These are phyloP conservation scores for Claviceps quebecensis DNA, from an alignment of 2,329 filamentous ascomycete species.

Conservation along the genomic window DNA sequence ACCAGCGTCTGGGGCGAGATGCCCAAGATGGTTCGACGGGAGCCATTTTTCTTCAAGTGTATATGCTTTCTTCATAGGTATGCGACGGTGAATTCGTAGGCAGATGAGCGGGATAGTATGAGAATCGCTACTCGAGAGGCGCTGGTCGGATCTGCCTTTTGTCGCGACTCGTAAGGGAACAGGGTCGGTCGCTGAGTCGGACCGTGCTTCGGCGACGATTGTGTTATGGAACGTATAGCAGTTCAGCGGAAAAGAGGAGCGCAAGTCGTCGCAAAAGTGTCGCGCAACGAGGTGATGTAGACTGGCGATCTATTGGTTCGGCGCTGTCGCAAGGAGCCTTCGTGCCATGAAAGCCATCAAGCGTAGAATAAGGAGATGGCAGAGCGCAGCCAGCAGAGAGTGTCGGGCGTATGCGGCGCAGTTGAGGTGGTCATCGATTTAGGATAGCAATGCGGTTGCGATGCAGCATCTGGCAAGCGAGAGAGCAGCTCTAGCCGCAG, in stretches of 20 bases:
- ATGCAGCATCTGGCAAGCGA: not conserved
- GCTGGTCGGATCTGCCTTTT: not conserved
- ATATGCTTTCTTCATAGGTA: conserved; percentile 11
- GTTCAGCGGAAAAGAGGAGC: not conserved
- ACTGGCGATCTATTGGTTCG: not conserved
- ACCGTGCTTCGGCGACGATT: conserved; percentile 1
- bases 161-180: conserved; percentile 4
- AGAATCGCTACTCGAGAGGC: not conserved
- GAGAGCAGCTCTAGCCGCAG: conserved; percentile 4
- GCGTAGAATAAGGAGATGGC: not conserved
- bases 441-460: conserved; percentile 2
- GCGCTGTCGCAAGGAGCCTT: not conserved
- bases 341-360: not conserved
- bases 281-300: not conserved
- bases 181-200: conserved; percentile 5
- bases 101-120: not conserved
- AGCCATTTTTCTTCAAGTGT: conserved; percentile 23
- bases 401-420: not conserved
- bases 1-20: conserved; percentile 29
- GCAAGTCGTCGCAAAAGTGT: not conserved
- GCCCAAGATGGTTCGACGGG: conserved; percentile 31
- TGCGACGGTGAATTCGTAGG: conserved; percentile 1
- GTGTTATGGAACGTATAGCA: not conserved
- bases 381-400: not conserved
- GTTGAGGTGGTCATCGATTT: conserved; percentile 3